phyloP scores from a whole-genome alignment of 148 eudicot genomes.

The Pouteria glomerata region DNA sequence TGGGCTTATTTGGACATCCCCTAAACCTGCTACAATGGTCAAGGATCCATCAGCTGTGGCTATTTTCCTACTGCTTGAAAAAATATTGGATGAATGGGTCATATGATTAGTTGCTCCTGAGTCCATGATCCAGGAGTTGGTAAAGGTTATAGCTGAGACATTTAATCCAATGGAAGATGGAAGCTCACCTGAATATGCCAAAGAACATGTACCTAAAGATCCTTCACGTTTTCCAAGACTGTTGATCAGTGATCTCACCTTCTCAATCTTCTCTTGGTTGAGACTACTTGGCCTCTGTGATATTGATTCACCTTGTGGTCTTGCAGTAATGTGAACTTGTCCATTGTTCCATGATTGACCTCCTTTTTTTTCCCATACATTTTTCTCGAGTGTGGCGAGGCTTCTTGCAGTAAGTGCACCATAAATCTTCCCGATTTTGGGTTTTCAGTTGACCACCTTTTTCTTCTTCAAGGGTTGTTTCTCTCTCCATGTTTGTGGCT shows the following conservation, averaged over 20 bases:
- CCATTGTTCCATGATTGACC: background rate
- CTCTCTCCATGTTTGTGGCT: background rate
- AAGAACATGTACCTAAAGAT: constrained; percentile 2
- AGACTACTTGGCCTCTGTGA: background rate
- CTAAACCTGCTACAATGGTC: constrained; percentile 1
- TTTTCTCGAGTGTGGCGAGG: background rate
- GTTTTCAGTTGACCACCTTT: background rate
- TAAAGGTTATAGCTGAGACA: too few species aligned
- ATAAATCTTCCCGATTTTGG: constrained; percentile 2
- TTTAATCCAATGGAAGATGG: too few species aligned
- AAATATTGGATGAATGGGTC: constrained; percentile 2
- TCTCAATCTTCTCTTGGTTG: background rate
- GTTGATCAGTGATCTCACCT: background rate
- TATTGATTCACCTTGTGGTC: background rate
- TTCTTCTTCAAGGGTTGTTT: background rate
- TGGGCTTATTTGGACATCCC: constrained; percentile 7
- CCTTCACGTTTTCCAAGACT: background rate
- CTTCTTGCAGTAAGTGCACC: too few species aligned
- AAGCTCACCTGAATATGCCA: too few species aligned
- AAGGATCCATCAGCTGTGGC: constrained; percentile 9
- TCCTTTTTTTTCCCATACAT: background rate
- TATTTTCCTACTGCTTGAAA: constrained; percentile 2
- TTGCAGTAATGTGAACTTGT: background rate
- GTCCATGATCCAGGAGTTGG: constrained; percentile 3
- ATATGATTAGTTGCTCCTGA: too few species aligned